phyloP scores from a whole-genome alignment of 305 asterid genomes.

The Petunia hybrid region DNA sequence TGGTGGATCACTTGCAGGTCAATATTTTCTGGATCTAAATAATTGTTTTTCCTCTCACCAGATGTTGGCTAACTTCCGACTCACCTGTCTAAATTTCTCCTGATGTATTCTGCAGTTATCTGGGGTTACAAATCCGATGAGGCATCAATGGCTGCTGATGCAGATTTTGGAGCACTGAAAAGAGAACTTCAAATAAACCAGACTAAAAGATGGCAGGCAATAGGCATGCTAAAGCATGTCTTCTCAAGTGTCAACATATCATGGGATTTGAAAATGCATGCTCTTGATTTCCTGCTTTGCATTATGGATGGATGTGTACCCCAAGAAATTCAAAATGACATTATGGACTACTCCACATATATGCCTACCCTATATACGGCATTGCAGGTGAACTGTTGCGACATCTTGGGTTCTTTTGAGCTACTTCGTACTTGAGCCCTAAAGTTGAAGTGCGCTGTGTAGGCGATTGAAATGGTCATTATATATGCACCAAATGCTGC shows the following conservation, averaged over 20 bases:
- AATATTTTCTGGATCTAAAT: slow-evolving; percentile 31
- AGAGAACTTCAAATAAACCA: slow-evolving; percentile 70
- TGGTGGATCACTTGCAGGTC: slow-evolving; percentile 88
- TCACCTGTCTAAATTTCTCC: slow-evolving; percentile 34
- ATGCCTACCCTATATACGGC: slow-evolving; percentile 62
- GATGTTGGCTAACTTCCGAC: slow-evolving; percentile 35
- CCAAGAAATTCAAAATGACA: slow-evolving; percentile 44
- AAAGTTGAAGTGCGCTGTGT: slow-evolving; percentile 30
- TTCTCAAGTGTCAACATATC: slow-evolving; percentile 58
- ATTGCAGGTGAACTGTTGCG: slow-evolving; percentile 62
- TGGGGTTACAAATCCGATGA: slow-evolving; percentile 76
- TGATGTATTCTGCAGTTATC: slow-evolving; percentile 61
- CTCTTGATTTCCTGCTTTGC: slow-evolving; percentile 64
- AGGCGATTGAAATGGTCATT: slow-evolving; percentile 81
- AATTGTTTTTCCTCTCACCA: slow-evolving; percentile 27
- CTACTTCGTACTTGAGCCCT: slow-evolving; percentile 24
- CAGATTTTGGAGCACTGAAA: slow-evolving; percentile 59
- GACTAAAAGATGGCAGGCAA: slow-evolving; percentile 79
- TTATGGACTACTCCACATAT: slow-evolving; percentile 53
- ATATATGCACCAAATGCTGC: slow-evolving; percentile 74
- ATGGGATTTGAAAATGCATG: slow-evolving; percentile 68
- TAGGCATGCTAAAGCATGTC: slow-evolving; percentile 71
- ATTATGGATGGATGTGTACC: slow-evolving; percentile 61
- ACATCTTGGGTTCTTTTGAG: slow-evolving; percentile 35
- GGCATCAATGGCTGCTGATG: slow-evolving; percentile 65